Base-by-base conservation (phyloP, 108 stramenopile species). In the Fragilaria crotonensis region DNA sequence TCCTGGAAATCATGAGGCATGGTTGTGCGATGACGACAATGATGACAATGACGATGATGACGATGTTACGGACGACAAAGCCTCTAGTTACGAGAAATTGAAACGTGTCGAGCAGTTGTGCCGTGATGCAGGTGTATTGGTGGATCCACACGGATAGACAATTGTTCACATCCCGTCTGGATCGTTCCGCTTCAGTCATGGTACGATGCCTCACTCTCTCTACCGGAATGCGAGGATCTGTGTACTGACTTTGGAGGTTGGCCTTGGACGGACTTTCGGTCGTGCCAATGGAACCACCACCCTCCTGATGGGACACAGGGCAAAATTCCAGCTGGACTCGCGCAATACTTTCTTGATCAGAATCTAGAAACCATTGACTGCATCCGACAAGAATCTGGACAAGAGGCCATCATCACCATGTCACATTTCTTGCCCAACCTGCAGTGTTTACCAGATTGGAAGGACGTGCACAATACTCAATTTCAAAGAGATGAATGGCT, bases 1-100 rank as follows among this genome's bases (percentile, higher is more conserved):
- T 22, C 64, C 75, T 2, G 81, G 81, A 0, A 83, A 83, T 53
- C 81, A 83, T 45, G 81, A 83, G 57, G 81, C 81, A 1, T 83
- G 81, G 81, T n/a, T n/a, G n/a, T 32, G n/a, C n/a, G n/a, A n/a
- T n/a, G n/a, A n/a, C n/a, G n/a, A n/a, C n/a, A n/a, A n/a, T n/a
- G n/a, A n/a, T n/a, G n/a, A n/a, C n/a, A n/a, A n/a, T n/a, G n/a
- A n/a, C n/a, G n/a, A n/a, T n/a, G n/a, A n/a, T n/a, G n/a, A n/a
- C n/a, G n/a, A n/a, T n/a, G n/a, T n/a, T n/a, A n/a, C n/a, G n/a
- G n/a, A n/a, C n/a, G n/a, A n/a, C n/a, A n/a, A n/a, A n/a, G n/a
- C n/a, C n/a, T 41, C 36, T 11, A 41, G 36, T 41, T 41, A 41
- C 14, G 57, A 50, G 20, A 66, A 83, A 50, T 27, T 83, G 2